Evolutionary conservation across 2,329 filamentous ascomycete genomes (phyloP), one percentile per base, ranked within the genome.

Genomic region (Trichoderma sp.): DNA sequence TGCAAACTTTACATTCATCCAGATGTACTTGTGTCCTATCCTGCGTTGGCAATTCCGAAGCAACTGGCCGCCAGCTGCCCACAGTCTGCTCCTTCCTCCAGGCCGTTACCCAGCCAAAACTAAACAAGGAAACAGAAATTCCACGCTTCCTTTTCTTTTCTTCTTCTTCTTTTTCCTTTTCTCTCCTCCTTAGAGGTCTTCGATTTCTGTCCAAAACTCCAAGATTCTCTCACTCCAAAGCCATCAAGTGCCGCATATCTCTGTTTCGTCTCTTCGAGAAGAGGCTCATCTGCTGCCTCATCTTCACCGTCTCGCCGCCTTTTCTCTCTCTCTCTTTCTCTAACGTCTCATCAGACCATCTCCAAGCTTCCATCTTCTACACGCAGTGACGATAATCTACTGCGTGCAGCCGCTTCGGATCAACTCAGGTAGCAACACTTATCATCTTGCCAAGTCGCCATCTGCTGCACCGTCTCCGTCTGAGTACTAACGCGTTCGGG

Each of bases 51-150:
- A 4, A 34, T 45, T 35, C 27, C 27, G 27, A 6, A 34, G 63
- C 63, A 65, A 42, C 37, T 48, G 52, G 6, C 52, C 10, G 52
- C 12, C 63, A 57, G 29, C 63, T 57, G 63, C 0, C 60, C 37
- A 42, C 1, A 19, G 37, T 9, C 27, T 64, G 52, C 34, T 34
- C 52, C 37, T 65, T 65, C 63, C 52, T 37, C 19, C 13, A 56
- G 7, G 8, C 5, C 27, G 61, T 56, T 56, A 25, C 9, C 61
- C 50, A 10, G 35, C 10, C 61, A 64, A 64, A 54, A 4, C 8
- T 12, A 19, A 48, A 60, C 17, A 34, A 60, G 32, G 35, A 32
- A 15, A 10, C 13, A 29, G 2, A 35, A 56, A 2, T 15, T 19
- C 6, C 34, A 8, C 42, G 4, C 7, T 13, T 25, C 13, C 13